Percentiles rank a stretch among this genome's conserved stretches.
Conservation (phyloP, 2,329 filamentous ascomycete genomes). For the Pseudofabraea citricarpa region DNA sequence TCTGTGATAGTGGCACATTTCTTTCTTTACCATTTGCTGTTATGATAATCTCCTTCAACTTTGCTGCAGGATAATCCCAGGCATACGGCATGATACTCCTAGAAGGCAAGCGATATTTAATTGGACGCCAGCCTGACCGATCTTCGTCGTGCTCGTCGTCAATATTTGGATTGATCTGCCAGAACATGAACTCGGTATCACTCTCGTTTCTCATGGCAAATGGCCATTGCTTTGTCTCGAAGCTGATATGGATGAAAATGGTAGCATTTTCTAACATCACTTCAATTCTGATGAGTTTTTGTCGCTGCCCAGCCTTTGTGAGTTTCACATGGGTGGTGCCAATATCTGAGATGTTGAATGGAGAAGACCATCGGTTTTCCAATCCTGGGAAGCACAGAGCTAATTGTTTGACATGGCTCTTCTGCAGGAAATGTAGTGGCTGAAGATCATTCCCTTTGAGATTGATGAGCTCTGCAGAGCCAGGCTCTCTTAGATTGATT, state of each 20-base stretch:
- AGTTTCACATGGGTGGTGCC: constrained; percentile 92
- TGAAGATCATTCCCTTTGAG: constrained; percentile 74
- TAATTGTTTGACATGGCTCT: constrained; percentile 78
- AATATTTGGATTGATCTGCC: constrained; percentile 86
- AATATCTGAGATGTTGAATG: constrained; percentile 94
- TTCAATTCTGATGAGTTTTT: constrained; percentile 82
- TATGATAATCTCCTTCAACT: constrained; percentile 88
- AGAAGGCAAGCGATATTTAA: constrained; percentile 85
- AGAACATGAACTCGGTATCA: constrained; percentile 94
- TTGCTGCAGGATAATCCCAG: constrained; percentile 98
- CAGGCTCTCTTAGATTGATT: constrained; percentile 84
- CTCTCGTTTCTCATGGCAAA: constrained; percentile 99
- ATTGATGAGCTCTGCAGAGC: constrained; percentile 78
- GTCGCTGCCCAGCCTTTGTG: constrained; percentile 82
- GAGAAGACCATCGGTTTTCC: constrained; percentile 96
- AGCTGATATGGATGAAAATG: constrained; percentile 84
- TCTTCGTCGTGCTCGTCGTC: constrained; percentile 87
- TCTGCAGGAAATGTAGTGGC: constrained; percentile 85
- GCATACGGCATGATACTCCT: constrained; percentile 99
- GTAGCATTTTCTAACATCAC: constrained; percentile 90
- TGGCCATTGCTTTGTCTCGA: constrained; percentile 94
- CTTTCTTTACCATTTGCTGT: constrained; percentile 74
- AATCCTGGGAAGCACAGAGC: constrained; percentile 90
- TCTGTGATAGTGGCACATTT: constrained; percentile 92
- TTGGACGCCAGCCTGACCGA: constrained; percentile 82